phyloP scores from a whole-genome alignment of 1,284 basidiomycete genomes.

The Vanrija sp. region DNA sequence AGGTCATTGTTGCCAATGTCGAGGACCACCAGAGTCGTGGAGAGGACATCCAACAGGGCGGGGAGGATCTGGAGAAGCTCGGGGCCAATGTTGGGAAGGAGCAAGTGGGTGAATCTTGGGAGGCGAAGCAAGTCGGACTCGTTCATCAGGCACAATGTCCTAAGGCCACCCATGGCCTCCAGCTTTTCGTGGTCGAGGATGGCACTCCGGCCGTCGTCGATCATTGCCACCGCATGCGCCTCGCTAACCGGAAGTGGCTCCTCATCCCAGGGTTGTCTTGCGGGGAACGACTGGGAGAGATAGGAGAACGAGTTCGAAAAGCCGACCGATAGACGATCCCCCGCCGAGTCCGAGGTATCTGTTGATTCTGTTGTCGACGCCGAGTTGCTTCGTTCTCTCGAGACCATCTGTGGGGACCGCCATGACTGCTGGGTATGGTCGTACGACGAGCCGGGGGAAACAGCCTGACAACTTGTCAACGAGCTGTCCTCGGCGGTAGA shows the following conservation, averaged over 20 bases:
- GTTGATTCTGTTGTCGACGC: conserved; percentile 23
- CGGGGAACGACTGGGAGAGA: conserved; percentile 7
- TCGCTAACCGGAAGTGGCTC: conserved; percentile 11
- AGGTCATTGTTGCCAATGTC: conserved; percentile 87
- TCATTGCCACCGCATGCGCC: conserved; percentile 37
- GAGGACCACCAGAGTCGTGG: conserved; percentile 72
- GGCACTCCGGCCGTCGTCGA: conserved; percentile 41
- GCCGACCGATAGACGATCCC: conserved; percentile 8
- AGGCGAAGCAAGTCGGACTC: conserved; percentile 16
- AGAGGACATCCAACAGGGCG: conserved; percentile 63
- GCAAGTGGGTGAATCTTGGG: conserved; percentile 80
- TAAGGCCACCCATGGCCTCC: conserved; percentile 39
- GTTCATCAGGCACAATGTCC: conserved; percentile 19
- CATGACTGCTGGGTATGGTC: conserved; percentile 5
- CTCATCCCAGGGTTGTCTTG: conserved; percentile 23
- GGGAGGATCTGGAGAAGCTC: conserved; percentile 67
- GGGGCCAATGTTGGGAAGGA: conserved; percentile 70
- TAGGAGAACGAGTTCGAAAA: conserved; percentile 18
- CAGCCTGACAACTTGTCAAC: conserved; percentile 1
- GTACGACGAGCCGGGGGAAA: conserved; percentile 2
- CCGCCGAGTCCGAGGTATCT: conserved; percentile 6
- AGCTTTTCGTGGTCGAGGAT: conserved; percentile 38
- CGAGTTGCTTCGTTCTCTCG: conserved; percentile 34
- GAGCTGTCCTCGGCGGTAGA: background rate
- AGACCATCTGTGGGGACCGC: conserved; percentile 14